Evolutionary conservation across 2,329 filamentous ascomycete genomes (phyloP).

Genomic region (Neurospora crassa): DNA sequence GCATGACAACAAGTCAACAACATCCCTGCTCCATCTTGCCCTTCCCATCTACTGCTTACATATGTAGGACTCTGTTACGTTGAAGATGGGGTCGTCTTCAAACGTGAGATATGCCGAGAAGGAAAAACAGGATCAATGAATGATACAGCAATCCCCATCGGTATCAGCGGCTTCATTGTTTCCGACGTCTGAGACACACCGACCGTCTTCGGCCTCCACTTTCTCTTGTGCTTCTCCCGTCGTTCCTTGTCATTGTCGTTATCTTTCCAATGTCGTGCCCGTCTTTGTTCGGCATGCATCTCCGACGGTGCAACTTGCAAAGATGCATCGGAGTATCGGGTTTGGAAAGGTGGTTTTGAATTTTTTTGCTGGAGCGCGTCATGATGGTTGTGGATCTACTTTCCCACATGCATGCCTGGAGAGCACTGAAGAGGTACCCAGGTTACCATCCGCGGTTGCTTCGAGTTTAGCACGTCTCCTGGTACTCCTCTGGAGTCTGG

Average conservation of each 20-base stretch:
- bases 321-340: background rate
- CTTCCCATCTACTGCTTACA: background rate
- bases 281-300: background rate
- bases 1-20: background rate
- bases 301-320: background rate
- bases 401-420: background rate
- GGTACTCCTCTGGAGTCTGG: background rate
- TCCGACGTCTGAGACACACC: background rate
- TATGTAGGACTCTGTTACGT: background rate
- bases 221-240: background rate
- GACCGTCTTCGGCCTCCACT: background rate
- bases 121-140: background rate
- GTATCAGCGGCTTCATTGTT: background rate
- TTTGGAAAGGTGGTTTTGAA: background rate
- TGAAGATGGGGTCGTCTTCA: background rate
- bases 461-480: background rate
- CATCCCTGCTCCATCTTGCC: background rate
- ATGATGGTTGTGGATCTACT: background rate
- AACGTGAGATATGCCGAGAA: background rate
- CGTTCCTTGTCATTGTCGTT: background rate
- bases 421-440: background rate
- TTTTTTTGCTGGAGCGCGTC: background rate
- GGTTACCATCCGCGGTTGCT: background rate
- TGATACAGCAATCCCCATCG: background rate
- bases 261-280: background rate